Percentiles rank a stretch among this genome's conserved stretches.
phyloP scores from a whole-genome alignment of 306 rosid genomes.

The apple (Malus domestica) region DNA sequence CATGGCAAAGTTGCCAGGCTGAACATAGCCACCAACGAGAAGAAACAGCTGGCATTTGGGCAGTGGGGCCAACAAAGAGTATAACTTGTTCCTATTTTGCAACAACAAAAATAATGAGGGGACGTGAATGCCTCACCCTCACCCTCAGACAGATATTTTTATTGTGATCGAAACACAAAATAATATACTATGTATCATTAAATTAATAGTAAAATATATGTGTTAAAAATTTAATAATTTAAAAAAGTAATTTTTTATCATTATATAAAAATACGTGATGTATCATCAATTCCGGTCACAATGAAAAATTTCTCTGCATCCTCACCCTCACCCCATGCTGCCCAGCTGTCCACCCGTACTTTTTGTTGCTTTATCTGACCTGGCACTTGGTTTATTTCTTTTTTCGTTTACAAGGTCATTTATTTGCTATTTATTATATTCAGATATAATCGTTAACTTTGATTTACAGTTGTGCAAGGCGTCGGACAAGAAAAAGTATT shows the following conservation, averaged over 20 bases:
- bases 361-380: not conserved
- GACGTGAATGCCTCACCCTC: not conserved
- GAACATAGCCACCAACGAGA: conserved; percentile 16
- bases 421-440: too few relatives aligned
- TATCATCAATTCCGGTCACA: fast-evolving
- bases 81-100: not conserved
- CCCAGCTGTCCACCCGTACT: conserved; percentile 5
- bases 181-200: fast-evolving
- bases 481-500: too few relatives aligned
- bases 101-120: not conserved
- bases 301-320: fast-evolving
- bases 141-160: too few relatives aligned
- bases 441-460: not conserved
- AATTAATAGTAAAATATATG: fast-evolving
- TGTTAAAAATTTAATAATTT: too few relatives aligned
- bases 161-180: fast-evolving
- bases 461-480: not conserved
- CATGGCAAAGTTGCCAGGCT: not conserved
- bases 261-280: too few relatives aligned
- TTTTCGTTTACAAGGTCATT: not conserved
- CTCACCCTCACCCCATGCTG: not conserved
- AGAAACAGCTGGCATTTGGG: conserved; percentile 25
- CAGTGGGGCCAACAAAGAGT: conserved; percentile 24
- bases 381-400: not conserved
- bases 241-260: too few relatives aligned